A percentile compares a stretch with the other conserved stretches of the same genome.
Evolutionary conservation across 495 filamentous ascomycete genomes (phyloP).

Genomic region (Xylaria intraflava): DNA sequence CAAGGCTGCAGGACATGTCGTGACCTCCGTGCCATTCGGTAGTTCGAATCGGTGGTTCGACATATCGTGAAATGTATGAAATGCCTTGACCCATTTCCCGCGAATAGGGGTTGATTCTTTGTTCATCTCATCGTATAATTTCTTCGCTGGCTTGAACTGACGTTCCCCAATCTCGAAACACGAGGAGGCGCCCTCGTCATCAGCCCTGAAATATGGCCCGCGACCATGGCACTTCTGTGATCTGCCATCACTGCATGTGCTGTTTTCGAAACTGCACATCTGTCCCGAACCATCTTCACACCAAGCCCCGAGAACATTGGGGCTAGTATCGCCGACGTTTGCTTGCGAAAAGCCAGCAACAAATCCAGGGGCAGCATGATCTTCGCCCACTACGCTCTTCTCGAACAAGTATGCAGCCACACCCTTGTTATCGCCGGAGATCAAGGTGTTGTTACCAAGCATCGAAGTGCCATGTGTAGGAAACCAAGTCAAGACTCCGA

Average conservation of each 20-base stretch:
- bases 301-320: conserved; percentile 79
- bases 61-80: conserved; percentile 73
- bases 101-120: conserved; percentile 41
- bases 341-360: conserved; percentile 94
- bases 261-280: conserved; percentile 66
- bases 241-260: conserved; percentile 65
- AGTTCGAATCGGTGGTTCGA: conserved; percentile 66
- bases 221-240: conserved; percentile 77
- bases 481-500: conserved; percentile 86
- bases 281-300: conserved; percentile 71
- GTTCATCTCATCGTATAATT: conserved; percentile 53
- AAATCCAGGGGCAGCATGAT: conserved; percentile 57
- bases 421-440: conserved; percentile 94
- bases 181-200: conserved; percentile 68
- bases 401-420: conserved; percentile 86
- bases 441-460: conserved; percentile 86
- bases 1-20: conserved; percentile 84
- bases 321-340: conserved; percentile 87
- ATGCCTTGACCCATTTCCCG: conserved; percentile 60
- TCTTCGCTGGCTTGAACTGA: conserved; percentile 63
- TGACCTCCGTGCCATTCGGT: conserved; percentile 63
- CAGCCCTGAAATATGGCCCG: conserved; percentile 68
- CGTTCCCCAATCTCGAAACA: conserved; percentile 73
- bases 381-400: conserved; percentile 49
- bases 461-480: conserved; percentile 90